These are phyloP conservation scores for Microstroma glucosiphilum DNA, from an alignment of 1,284 basidiomycete genomes.

Conservation along the genomic window DNA sequence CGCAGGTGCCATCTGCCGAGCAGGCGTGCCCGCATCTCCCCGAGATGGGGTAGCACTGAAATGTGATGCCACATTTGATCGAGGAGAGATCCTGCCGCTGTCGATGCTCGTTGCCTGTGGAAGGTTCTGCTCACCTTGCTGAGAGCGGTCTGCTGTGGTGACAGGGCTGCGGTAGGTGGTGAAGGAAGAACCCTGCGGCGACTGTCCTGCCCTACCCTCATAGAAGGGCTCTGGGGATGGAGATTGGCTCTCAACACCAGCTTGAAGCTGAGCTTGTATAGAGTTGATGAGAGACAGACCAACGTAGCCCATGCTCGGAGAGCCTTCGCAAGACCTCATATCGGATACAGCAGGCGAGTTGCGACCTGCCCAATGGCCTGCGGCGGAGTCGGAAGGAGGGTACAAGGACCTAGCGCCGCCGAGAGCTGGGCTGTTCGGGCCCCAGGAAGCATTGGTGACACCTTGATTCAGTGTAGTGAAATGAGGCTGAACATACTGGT, in stretches of 20 bases:
- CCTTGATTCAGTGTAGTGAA: not conserved
- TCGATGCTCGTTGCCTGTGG: no score
- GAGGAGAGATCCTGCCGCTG: no score
- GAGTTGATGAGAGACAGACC: slow-evolving; percentile 1
- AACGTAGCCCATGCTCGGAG: not conserved
- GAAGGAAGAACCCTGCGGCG: no score
- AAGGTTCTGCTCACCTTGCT: no score
- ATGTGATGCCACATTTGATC: no score
- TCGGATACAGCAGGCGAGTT: not conserved
- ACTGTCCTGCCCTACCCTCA: not conserved
- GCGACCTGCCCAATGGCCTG: not conserved
- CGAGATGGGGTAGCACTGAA: no score
- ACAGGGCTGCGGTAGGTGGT: no score
- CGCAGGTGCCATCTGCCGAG: no score
- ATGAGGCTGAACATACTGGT: not conserved
- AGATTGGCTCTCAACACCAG: not conserved
- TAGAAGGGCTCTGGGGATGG: not conserved
- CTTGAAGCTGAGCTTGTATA: slow-evolving; percentile 3
- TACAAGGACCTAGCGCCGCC: no score
- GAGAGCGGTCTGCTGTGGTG: no score
- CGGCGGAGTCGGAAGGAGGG: not conserved
- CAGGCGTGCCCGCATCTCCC: no score
- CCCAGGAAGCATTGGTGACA: not conserved
- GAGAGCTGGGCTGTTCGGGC: no score
- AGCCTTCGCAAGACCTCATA: not conserved